A percentile compares a stretch with the other conserved stretches of the same genome.
Evolutionary conservation across 768 basidiomycete species (phyloP).

Genomic region (Paxillus rubicundulus): DNA sequence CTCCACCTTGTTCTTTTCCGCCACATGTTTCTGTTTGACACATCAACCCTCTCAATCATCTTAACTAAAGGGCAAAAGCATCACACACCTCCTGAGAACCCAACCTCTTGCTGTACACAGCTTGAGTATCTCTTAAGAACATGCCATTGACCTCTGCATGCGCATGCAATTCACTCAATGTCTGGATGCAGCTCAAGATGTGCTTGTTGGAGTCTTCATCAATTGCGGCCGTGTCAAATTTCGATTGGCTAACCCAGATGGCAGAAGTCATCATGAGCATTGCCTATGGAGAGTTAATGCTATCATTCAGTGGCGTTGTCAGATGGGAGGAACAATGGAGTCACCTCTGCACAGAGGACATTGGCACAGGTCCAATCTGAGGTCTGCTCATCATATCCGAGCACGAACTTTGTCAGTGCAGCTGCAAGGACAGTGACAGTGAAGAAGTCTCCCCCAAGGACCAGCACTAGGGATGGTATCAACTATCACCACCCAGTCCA

Average conservation of each 20-base stretch:
- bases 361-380: constrained; percentile 61
- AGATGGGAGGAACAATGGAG: background rate
- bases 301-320: background rate
- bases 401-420: constrained; percentile 86
- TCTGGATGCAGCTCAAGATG: constrained; percentile 94
- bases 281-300: constrained; percentile 45
- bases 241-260: constrained; percentile 96
- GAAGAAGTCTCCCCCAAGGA: constrained; percentile 96
- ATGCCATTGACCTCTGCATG: constrained; percentile 59
- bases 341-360: constrained; percentile 80
- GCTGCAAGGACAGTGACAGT: constrained; percentile 89
- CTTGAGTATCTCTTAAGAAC: constrained; percentile 84
- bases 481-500: background rate
- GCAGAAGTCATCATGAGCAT: constrained; percentile 99
- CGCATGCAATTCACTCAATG: constrained; percentile 75
- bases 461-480: constrained; percentile 51
- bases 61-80: background rate
- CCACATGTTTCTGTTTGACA: constrained; percentile 69
- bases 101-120: constrained; percentile 94
- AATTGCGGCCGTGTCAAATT: constrained; percentile 90
- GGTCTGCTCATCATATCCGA: constrained; percentile 59
- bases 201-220: constrained; percentile 98
- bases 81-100: constrained; percentile 78
- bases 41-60: background rate
- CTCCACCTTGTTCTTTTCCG: constrained; percentile 88